Base-by-base conservation (phyloP, 768 basidiomycete species). In the Ramaria rubella region DNA sequence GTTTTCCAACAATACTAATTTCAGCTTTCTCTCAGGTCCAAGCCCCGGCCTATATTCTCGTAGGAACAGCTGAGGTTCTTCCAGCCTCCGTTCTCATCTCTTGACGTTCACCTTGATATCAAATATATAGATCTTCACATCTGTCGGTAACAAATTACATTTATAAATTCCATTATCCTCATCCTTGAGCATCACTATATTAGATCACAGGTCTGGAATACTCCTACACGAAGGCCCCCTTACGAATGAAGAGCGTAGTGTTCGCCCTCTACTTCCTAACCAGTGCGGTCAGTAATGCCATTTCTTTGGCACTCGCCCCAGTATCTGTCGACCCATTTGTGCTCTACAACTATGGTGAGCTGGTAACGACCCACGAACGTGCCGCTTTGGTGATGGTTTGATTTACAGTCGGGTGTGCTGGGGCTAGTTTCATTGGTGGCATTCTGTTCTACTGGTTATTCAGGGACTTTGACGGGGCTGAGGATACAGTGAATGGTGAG, bases 271-370 rank as follows among this genome's bases (percentile, higher is more conserved):
- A 45, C 36, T 55, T 55, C 42, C 29, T 55, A 26, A 55, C 42
- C 12, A 24, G 17, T n/a, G 54, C 54, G 17, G 24, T 55, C 29
- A 46, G 54, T 17, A 55, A 55, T 24, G 54, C 54, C 27, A 46
- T 55, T 55, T 6, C 2, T n/a, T 24, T 55, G 54, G 54, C 54
- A 15, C 54, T 55, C 27, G 38, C 54, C 9, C 54, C 54, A 19
- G 54, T 55, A 26, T 55, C 54, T 55, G 54, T 55, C 14, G 54
- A 55, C 33, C 54, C 54, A 3, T 55, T 55, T 21, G 54, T 55
- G 14, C 40, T 55, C 21, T 55, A 55, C 40, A 55, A 55, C n/a
- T 55, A 55, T 46, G 54, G 54, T 55, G 29, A 19, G 54, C 23
- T 14, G n/a, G 23, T 42, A 19, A 7, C 14, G 14, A 19, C n/a